Percentiles rank a stretch among this genome's conserved stretches.
These are phyloP conservation scores for Penicillium simplicissimum DNA, from an alignment of 495 filamentous ascomycete species.

Conservation along the genomic window DNA sequence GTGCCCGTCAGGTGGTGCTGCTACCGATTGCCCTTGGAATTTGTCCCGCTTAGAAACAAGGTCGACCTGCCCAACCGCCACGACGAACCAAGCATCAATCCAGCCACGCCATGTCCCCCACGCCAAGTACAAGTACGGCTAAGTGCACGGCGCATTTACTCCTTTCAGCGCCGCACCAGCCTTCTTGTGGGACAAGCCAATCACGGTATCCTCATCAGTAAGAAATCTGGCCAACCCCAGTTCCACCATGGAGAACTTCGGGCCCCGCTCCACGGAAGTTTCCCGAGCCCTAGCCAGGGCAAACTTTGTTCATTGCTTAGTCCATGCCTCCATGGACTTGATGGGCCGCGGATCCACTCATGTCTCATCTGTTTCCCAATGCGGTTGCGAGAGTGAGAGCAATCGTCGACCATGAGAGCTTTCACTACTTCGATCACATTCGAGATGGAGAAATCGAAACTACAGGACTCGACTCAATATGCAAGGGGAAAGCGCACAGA, in stretches of 20 bases:
- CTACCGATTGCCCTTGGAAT: too few species aligned
- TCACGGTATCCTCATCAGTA: background rate
- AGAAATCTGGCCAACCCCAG: constrained; percentile 5
- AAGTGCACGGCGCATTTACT: background rate
- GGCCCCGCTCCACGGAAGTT: constrained; percentile 3
- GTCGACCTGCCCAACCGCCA: background rate
- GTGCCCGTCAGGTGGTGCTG: background rate
- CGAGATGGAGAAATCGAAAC: too few species aligned
- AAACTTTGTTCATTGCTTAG: constrained; percentile 7
- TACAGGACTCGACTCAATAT: background rate
- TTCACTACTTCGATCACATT: background rate
- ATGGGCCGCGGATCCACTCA: background rate
- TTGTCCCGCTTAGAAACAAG: background rate
- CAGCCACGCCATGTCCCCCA: background rate
- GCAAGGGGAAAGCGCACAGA: background rate
- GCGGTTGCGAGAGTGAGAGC: background rate
- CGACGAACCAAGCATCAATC: background rate
- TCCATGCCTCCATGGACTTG: background rate
- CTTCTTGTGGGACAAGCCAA: background rate
- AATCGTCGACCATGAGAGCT: background rate
- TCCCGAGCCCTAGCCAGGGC: constrained; percentile 8
- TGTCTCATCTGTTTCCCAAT: background rate
- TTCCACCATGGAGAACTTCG: background rate
- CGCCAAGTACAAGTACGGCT: constrained; percentile 6
- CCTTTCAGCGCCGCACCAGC: background rate